These are phyloP conservation scores for Leccinellum albellum DNA, from an alignment of 768 basidiomycete genomes.

Conservation along the genomic window DNA sequence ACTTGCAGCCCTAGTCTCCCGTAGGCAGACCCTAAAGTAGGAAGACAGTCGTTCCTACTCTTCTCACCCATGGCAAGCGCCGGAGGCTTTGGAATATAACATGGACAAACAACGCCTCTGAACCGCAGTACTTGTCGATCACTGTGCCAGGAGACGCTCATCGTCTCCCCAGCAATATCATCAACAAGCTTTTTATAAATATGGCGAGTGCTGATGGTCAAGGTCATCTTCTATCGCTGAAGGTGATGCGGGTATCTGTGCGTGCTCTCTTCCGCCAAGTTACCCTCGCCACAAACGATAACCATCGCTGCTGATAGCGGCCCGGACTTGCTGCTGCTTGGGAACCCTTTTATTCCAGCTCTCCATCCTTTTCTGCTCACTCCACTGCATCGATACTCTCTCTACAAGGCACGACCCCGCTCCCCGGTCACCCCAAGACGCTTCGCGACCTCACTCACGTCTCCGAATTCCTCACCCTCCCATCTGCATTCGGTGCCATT, in stretches of 20 bases:
- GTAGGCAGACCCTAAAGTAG: too few relatives aligned
- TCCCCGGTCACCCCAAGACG: conserved; percentile 77
- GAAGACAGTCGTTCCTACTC: too few relatives aligned
- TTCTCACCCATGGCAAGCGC: too few relatives aligned
- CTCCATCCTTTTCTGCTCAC: conserved; percentile 76
- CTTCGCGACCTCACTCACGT: conserved; percentile 77
- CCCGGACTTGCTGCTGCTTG: conserved; percentile 72
- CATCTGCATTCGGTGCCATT: conserved; percentile 79
- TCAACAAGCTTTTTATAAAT: neutral
- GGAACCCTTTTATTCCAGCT: conserved; percentile 86
- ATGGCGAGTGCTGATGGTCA: conserved; percentile 46
- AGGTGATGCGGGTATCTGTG: conserved; percentile 87
- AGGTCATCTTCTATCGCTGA: conserved; percentile 68
- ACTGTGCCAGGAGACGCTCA: neutral
- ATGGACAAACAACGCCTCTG: conserved; percentile 20
- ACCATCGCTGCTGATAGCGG: conserved; percentile 41
- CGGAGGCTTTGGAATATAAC: conserved; percentile 19
- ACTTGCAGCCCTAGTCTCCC: too few relatives aligned
- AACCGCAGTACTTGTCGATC: neutral
- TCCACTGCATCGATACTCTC: conserved; percentile 76
- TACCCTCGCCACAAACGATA: conserved; percentile 1
- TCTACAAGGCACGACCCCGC: conserved; percentile 65
- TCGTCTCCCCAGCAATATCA: neutral
- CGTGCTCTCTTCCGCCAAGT: conserved; percentile 31
- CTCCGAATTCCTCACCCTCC: conserved; percentile 75